Evolutionary conservation across 2,329 filamentous ascomycete species (phyloP).

Genomic region (Geoglossum cookeanum): DNA sequence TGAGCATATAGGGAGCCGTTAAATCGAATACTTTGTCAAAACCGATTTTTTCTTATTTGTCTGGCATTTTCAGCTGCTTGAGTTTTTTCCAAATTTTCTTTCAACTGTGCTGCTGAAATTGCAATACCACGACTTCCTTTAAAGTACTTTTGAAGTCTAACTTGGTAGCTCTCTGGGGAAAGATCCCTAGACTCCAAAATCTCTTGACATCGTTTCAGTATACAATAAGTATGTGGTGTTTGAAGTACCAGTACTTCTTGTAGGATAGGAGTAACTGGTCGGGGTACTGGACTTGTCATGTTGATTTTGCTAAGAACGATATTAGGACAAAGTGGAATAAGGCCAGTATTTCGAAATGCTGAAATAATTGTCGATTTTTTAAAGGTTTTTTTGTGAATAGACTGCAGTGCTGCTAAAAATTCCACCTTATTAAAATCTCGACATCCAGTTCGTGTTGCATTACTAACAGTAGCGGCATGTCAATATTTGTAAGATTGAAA

Average conservation of each 20-base stretch:
- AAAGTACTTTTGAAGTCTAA: not conserved
- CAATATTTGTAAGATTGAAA: conserved; percentile 11
- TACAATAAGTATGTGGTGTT: not conserved
- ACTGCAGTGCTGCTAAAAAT: conserved; percentile 4
- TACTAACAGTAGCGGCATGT: conserved; percentile 7
- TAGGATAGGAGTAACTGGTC: not conserved
- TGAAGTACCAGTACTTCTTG: not conserved
- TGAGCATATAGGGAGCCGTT: not conserved
- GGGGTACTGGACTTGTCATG: too few species aligned
- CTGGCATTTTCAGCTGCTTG: not conserved
- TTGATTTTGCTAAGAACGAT: conserved; percentile 3
- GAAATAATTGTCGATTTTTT: conserved; percentile 5
- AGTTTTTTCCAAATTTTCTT: not conserved
- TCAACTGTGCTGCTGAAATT: not conserved
- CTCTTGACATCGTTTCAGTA: not conserved
- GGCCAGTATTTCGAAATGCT: conserved; percentile 4
- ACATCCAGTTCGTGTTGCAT: conserved; percentile 6
- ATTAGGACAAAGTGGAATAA: conserved; percentile 4
- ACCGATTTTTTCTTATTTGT: too few species aligned
- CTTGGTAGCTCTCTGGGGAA: not conserved
- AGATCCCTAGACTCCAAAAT: not conserved
- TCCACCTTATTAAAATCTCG: conserved; percentile 7
- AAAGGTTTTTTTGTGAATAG: conserved; percentile 5
- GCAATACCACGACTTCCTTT: not conserved
- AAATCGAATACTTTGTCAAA: too few species aligned